These are phyloP conservation scores for Tricladium varicosporioides DNA, from an alignment of 2,329 filamentous ascomycete species.

Conservation along the genomic window DNA sequence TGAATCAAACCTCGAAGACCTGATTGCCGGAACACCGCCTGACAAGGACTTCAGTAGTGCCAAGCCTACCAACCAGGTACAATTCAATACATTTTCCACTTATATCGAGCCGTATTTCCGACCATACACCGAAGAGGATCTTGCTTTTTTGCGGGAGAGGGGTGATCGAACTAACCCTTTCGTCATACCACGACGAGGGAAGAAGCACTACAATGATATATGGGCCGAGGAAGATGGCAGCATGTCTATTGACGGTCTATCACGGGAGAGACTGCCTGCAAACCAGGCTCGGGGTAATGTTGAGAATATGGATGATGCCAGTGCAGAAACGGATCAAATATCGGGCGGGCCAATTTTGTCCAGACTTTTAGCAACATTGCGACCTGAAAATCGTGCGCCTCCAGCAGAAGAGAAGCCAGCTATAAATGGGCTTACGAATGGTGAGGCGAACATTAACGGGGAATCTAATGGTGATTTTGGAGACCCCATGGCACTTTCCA, in stretches of 20 bases:
- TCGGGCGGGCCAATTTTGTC: constrained; percentile 85
- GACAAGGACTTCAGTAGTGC: constrained; percentile 95
- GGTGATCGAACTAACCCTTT: constrained; percentile 84
- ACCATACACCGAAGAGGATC: constrained; percentile 86
- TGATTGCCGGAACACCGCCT: constrained; percentile 85
- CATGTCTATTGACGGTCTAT: constrained; percentile 68
- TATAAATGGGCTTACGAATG: constrained; percentile 51
- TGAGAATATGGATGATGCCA: constrained; percentile 81
- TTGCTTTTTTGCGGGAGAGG: constrained; percentile 87
- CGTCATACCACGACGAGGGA: constrained; percentile 79
- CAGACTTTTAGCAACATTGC: constrained; percentile 75
- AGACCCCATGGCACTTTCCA: constrained; percentile 26
- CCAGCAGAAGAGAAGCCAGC: constrained; percentile 56
- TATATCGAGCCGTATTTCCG: constrained; percentile 92
- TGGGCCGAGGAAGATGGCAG: constrained; percentile 93
- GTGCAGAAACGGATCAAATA: constrained; percentile 84
- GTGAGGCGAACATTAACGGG: constrained; percentile 44
- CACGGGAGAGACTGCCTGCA: constrained; percentile 65
- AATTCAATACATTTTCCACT: constrained; percentile 86
- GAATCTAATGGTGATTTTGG: constrained; percentile 39
- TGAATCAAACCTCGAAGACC: constrained; percentile 72
- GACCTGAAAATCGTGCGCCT: constrained; percentile 66
- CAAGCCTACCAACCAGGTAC: constrained; percentile 92
- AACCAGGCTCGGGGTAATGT: constrained; percentile 85
- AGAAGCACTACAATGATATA: constrained; percentile 81